phyloP scores from a whole-genome alignment of 1,284 basidiomycete genomes.

The Puccinia hordei region DNA sequence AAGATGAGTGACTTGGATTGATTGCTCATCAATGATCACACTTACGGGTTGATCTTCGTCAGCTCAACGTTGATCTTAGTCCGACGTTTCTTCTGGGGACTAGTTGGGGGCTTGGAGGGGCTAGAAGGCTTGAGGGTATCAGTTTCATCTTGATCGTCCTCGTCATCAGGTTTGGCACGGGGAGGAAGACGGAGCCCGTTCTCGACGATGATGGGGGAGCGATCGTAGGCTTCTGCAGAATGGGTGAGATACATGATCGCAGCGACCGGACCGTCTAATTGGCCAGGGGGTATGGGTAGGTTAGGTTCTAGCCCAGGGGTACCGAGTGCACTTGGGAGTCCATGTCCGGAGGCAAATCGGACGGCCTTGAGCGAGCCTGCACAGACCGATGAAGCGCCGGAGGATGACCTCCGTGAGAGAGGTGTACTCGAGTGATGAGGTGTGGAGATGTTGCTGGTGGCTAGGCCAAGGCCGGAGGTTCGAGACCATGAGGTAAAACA shows the following conservation, averaged over 20 bases:
- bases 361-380: conserved; percentile 30
- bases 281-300: not conserved
- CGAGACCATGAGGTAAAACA: conserved; percentile 20
- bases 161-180: conserved; percentile 20
- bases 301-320: not conserved
- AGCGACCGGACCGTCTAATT: conserved; percentile 36
- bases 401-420: conserved; percentile 28
- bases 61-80: not conserved
- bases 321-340: not conserved
- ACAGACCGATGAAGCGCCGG: conserved; percentile 2
- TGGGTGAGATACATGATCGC: conserved; percentile 46
- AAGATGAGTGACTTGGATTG: not conserved
- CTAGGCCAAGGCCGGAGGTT: not conserved
- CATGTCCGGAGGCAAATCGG: conserved; percentile 35
- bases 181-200: conserved; percentile 26
- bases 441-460: not conserved
- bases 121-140: not conserved
- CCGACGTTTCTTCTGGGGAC: not conserved
- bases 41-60: conserved; percentile 5
- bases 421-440: conserved; percentile 13
- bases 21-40: too few relatives aligned
- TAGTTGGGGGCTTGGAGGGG: not conserved
- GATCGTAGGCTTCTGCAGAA: conserved; percentile 44
- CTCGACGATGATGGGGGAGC: conserved; percentile 44
- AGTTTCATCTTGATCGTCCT: conserved; percentile 17